These are phyloP conservation scores for Magnusiomyces sp. DNA, from an alignment of 1,139 yeast genomes.

Conservation along the genomic window DNA sequence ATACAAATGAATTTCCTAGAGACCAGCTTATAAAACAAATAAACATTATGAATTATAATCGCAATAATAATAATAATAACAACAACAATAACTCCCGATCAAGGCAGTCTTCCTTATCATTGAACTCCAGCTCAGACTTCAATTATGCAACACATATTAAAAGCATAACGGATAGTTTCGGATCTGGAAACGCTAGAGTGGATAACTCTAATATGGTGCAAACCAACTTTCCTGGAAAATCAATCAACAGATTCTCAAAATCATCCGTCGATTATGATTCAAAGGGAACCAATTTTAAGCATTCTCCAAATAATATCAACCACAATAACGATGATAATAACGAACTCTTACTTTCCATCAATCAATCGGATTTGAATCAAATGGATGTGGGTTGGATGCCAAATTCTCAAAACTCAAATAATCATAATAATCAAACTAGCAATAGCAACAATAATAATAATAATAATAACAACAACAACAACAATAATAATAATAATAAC, in stretches of 20 bases:
- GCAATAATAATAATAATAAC: neutral
- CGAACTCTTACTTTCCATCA: neutral
- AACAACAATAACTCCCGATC: neutral
- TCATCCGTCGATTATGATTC: too few species aligned
- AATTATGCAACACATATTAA: constrained; percentile 63
- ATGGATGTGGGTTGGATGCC: neutral
- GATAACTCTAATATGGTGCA: too few species aligned
- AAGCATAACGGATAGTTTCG: constrained; percentile 33
- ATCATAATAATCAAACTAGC: neutral
- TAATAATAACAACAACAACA: neutral
- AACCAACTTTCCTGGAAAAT: constrained; percentile 16
- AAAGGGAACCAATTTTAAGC: too few species aligned
- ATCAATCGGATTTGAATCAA: neutral
- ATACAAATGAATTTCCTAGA: neutral
- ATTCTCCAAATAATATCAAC: neutral
- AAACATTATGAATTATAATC: neutral
- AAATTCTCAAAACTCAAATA: neutral
- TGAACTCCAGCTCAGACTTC: constrained; percentile 27
- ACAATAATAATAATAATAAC: neutral
- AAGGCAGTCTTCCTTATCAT: neutral
- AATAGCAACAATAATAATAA: neutral
- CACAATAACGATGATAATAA: constrained; percentile 2
- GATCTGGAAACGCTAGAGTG: neutral
- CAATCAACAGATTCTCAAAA: neutral
- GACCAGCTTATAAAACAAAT: neutral